Percentiles rank a stretch among this genome's conserved stretches.
phyloP scores from a whole-genome alignment of 2,329 filamentous ascomycete species.

The Catunica adiposa region DNA sequence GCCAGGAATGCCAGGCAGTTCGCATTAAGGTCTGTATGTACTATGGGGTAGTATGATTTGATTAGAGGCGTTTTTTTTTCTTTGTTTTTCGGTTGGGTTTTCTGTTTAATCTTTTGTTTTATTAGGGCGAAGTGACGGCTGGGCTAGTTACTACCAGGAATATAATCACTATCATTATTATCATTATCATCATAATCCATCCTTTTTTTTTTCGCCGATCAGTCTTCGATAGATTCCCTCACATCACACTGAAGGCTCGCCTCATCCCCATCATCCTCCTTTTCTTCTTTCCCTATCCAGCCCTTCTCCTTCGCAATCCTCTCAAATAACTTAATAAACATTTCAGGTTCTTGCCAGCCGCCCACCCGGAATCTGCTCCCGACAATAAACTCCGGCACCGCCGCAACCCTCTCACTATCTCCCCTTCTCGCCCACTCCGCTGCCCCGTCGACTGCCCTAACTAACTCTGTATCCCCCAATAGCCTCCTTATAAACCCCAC shows the following conservation, averaged over 20 bases:
- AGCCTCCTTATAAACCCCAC: constrained; percentile 18
- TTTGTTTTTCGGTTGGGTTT: background rate
- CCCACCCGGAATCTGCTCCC: constrained; percentile 52
- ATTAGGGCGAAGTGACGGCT: too few relatives aligned
- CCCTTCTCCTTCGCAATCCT: constrained; percentile 24
- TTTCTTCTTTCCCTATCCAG: background rate
- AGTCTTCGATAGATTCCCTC: background rate
- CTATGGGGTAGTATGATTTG: background rate
- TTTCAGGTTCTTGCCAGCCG: constrained; percentile 50
- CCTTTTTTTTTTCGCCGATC: background rate
- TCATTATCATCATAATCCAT: constrained; percentile 2
- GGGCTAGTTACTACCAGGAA: too few relatives aligned
- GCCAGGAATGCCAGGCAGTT: constrained; percentile 19
- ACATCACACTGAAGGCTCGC: background rate
- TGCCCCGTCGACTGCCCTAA: constrained; percentile 20
- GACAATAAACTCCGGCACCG: constrained; percentile 59
- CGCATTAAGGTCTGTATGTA: constrained; percentile 20
- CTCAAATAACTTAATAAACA: constrained; percentile 52
- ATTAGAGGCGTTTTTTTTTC: background rate
- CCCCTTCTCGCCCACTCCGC: constrained; percentile 19
- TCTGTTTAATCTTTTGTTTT: too few relatives aligned
- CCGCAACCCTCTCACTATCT: constrained; percentile 31
- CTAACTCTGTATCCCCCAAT: constrained; percentile 20
- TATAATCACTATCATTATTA: too few relatives aligned
- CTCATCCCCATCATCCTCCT: too few relatives aligned